Percentiles rank a stretch among this genome's conserved stretches.
These are phyloP conservation scores for Globisporangium okanoganense DNA, from an alignment of 352 stramenopile species.

Conservation along the genomic window DNA sequence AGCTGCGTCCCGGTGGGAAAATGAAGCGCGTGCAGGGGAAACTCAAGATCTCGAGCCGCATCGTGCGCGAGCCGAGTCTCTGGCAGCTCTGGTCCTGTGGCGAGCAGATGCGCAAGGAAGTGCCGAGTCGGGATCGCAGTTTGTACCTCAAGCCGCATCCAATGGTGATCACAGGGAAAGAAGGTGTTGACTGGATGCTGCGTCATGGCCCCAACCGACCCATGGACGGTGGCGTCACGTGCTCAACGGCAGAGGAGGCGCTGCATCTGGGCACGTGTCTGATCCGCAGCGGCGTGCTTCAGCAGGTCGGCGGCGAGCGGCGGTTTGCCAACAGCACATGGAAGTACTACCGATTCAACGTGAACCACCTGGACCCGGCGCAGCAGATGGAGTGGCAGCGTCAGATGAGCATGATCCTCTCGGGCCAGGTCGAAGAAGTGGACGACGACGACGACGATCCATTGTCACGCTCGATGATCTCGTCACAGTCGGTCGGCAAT, in stretches of 20 bases:
- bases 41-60: constrained; percentile 80
- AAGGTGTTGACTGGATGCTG: constrained; percentile 82
- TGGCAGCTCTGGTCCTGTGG: constrained; percentile 83
- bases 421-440: constrained; percentile 70
- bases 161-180: constrained; percentile 75
- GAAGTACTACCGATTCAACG: constrained; percentile 87
- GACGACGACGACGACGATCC: constrained; percentile 68
- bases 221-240: constrained; percentile 82
- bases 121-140: constrained; percentile 64
- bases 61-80: constrained; percentile 75
- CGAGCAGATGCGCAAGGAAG: constrained; percentile 79
- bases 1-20: constrained; percentile 70
- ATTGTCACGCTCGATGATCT: constrained; percentile 52
- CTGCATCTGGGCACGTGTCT: constrained; percentile 70
- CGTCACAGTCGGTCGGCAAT: constrained; percentile 52
- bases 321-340: constrained; percentile 79
- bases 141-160: constrained; percentile 84
- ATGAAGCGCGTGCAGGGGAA: constrained; percentile 87
- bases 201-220: constrained; percentile 80
- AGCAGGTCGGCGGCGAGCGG: constrained; percentile 66
- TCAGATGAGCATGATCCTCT: constrained; percentile 64
- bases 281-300: constrained; percentile 64
- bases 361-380: constrained; percentile 63
- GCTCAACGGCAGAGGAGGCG: constrained; percentile 79
- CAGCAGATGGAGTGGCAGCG: constrained; percentile 44